Percentiles rank a stretch among this genome's conserved stretches.
These are phyloP conservation scores for Gaeumannomyces sp. DNA, from an alignment of 2,329 filamentous ascomycete species.

Conservation along the genomic window DNA sequence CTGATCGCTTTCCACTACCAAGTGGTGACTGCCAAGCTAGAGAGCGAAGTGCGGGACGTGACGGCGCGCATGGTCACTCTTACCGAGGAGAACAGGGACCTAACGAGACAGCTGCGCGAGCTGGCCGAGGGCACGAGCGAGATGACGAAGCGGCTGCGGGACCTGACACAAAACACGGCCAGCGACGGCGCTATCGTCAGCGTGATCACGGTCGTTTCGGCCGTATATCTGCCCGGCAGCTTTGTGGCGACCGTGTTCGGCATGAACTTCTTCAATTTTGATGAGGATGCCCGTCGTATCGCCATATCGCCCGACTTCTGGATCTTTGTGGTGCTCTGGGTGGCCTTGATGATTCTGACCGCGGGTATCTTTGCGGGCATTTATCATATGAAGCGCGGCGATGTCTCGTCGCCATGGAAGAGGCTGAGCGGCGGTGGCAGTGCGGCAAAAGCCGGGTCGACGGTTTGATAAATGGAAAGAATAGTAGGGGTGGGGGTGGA, in stretches of 20 bases:
- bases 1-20: background rate
- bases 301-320: conserved; percentile 12
- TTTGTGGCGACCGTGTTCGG: conserved; percentile 19
- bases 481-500: background rate
- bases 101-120: conserved; percentile 14
- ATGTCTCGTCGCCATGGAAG: background rate
- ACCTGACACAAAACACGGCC: conserved; percentile 19
- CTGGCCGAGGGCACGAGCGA: conserved; percentile 15
- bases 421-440: background rate
- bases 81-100: conserved; percentile 13
- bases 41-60: conserved; percentile 3
- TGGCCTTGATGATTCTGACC: background rate
- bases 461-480: background rate
- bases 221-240: conserved; percentile 21
- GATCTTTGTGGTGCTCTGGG: conserved; percentile 13
- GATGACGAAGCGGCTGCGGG: conserved; percentile 17
- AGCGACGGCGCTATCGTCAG: conserved; percentile 21
- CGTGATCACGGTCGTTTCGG: conserved; percentile 21
- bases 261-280: conserved; percentile 18
- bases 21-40: background rate
- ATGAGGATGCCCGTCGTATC: conserved; percentile 1
- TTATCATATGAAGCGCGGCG: background rate
- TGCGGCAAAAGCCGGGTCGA: background rate
- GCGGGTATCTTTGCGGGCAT: background rate
- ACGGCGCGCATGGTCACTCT: conserved; percentile 14